phyloP scores from a whole-genome alignment of 2,329 filamentous ascomycete species.

The Byssochlamys sp. region DNA sequence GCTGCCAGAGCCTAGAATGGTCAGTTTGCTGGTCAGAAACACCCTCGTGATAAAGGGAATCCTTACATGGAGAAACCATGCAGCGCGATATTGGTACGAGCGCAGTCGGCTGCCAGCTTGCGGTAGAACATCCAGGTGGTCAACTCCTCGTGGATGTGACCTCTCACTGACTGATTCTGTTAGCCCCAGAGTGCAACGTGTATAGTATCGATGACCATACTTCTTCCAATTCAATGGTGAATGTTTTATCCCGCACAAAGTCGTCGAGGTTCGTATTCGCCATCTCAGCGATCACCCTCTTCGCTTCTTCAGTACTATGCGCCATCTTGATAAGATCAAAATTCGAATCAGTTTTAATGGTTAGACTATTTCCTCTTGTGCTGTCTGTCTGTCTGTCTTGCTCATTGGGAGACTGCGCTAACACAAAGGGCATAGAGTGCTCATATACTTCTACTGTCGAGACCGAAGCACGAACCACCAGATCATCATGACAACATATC shows the following conservation, averaged over 20 bases:
- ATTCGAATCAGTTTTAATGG: neutral
- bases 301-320: neutral
- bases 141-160: constrained; percentile 14
- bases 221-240: constrained; percentile 10
- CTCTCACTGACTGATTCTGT: constrained; percentile 10
- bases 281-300: constrained; percentile 6
- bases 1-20: constrained; percentile 11
- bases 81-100: constrained; percentile 12
- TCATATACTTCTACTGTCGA: neutral
- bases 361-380: neutral
- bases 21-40: neutral
- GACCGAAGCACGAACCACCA: neutral
- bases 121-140: constrained; percentile 16
- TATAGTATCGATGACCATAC: neutral
- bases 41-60: neutral
- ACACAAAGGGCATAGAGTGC: neutral
- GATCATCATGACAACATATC: neutral
- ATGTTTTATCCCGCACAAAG: constrained; percentile 5
- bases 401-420: neutral
- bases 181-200: neutral
- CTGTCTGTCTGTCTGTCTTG: neutral
- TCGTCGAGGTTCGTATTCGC: constrained; percentile 9
- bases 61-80: constrained; percentile 15
- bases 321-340: neutral
- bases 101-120: constrained; percentile 14